Conservation (phyloP, 768 basidiomycete genomes). For the Psilocybe cyanescens region DNA sequence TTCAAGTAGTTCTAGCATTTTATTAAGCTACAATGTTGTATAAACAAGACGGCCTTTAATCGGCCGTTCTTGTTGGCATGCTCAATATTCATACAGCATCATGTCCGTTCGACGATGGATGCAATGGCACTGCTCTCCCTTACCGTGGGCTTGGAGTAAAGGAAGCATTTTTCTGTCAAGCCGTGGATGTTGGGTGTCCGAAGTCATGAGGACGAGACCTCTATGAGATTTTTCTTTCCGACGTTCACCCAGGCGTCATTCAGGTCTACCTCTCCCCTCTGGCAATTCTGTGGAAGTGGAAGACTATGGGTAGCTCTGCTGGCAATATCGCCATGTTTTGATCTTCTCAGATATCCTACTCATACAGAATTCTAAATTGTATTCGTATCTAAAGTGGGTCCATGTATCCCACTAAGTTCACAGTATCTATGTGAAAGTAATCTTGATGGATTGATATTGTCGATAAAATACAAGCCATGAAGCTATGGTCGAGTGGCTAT, state of each 20-base stretch:
- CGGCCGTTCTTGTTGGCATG: neutral
- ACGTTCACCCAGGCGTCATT: neutral
- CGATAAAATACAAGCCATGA: neutral
- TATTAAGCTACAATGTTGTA: neutral
- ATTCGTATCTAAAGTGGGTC: neutral
- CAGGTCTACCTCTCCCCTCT: neutral
- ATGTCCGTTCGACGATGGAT: neutral
- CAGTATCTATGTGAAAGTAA: neutral
- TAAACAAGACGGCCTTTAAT: neutral
- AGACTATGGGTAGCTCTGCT: neutral
- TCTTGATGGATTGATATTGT: neutral
- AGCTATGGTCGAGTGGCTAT: neutral
- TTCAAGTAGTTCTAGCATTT: neutral
- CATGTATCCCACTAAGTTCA: neutral
- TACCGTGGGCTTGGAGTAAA: neutral
- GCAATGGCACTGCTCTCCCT: neutral
- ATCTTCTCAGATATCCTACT: too few species aligned
- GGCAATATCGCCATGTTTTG: neutral
- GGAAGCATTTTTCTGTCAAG: neutral
- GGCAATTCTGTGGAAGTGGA: too few species aligned
- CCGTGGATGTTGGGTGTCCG: neutral
- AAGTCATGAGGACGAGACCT: neutral
- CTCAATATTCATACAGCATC: neutral
- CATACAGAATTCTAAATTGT: neutral
- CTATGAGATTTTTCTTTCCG: neutral